These are phyloP conservation scores for Paxillus rubicundulus DNA, from an alignment of 768 basidiomycete species.

Conservation along the genomic window DNA sequence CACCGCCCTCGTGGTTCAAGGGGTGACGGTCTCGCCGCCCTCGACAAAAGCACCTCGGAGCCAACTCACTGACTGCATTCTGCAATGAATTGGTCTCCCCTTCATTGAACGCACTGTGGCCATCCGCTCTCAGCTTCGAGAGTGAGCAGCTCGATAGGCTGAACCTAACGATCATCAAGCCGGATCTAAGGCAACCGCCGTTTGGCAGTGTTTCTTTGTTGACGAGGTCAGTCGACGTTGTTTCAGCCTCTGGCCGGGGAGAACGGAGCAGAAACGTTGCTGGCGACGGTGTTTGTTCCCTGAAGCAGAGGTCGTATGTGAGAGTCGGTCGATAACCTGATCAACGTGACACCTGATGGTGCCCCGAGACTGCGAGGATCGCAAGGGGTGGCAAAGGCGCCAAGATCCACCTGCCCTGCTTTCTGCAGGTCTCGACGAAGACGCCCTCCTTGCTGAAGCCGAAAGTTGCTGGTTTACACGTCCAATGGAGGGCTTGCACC, in stretches of 20 bases:
- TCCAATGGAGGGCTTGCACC: conserved; percentile 25
- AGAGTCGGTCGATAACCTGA: conserved; percentile 43
- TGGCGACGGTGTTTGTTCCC: neutral
- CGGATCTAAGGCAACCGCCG: conserved; percentile 36
- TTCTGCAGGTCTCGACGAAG: conserved; percentile 46
- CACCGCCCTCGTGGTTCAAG: neutral
- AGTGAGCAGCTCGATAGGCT: neutral
- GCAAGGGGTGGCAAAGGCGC: conserved; percentile 35
- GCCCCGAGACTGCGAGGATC: conserved; percentile 23
- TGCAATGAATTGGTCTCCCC: too few species aligned
- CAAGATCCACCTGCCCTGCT: conserved; percentile 42
- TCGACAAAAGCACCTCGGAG: too few species aligned
- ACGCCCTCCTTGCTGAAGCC: conserved; percentile 32
- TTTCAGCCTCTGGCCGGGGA: neutral
- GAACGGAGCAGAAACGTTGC: neutral
- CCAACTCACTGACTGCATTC: too few species aligned
- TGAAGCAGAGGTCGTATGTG: conserved; percentile 39
- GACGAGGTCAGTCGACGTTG: conserved; percentile 16
- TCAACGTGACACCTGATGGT: conserved; percentile 30
- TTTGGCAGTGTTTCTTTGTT: conserved; percentile 27
- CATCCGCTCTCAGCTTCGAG: too few species aligned
- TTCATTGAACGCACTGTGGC: too few species aligned
- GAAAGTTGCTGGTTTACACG: conserved; percentile 42
- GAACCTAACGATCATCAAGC: neutral
- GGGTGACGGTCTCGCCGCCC: too few species aligned